Percentiles rank a stretch among this genome's conserved stretches.
Evolutionary conservation across 345 rosid species (phyloP).

Genomic region (Pelargonium nanum): DNA sequence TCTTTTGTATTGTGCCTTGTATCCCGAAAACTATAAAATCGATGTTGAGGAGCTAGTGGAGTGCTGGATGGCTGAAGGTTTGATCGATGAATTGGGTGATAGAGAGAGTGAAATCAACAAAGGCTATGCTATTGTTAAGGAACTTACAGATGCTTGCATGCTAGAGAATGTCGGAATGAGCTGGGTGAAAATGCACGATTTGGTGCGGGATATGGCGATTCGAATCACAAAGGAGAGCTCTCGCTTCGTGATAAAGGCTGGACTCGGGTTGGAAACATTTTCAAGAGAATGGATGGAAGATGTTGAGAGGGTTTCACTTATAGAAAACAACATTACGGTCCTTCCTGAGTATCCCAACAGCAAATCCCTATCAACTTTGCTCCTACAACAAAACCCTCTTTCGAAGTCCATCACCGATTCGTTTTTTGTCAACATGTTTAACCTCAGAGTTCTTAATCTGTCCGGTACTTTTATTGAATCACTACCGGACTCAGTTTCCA

Average conservation of each 20-base stretch:
- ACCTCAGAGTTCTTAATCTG: conserved; percentile 7
- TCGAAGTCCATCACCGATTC: neutral
- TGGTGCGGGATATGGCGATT: conserved; percentile 12
- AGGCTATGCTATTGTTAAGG: conserved; percentile 5
- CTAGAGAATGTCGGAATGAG: conserved; percentile 1
- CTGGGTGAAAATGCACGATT: conserved; percentile 13
- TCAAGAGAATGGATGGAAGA: conserved; percentile 7
- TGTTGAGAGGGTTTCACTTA: conserved; percentile 5
- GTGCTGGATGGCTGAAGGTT: conserved; percentile 8
- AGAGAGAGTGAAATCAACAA: conserved; percentile 6
- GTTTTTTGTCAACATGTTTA: conserved; percentile 9
- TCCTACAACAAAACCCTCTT: conserved; percentile 5
- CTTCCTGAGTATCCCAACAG: conserved; percentile 3
- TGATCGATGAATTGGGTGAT: conserved; percentile 4
- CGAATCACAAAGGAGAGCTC: conserved; percentile 1
- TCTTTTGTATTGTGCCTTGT: conserved; percentile 10
- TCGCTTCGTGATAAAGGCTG: conserved; percentile 8
- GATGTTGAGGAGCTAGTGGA: conserved; percentile 7
- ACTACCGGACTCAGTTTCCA: conserved; percentile 5
- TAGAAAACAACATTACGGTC: conserved; percentile 3
- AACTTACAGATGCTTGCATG: conserved; percentile 15
- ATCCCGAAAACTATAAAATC: conserved; percentile 5
- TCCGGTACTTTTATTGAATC: neutral
- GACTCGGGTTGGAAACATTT: conserved; percentile 1
- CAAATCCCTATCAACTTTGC: neutral